A percentile compares a stretch with the other conserved stretches of the same genome.
phyloP scores from a whole-genome alignment of 2,329 filamentous ascomycete species.

The Fusarium tuaranense region DNA sequence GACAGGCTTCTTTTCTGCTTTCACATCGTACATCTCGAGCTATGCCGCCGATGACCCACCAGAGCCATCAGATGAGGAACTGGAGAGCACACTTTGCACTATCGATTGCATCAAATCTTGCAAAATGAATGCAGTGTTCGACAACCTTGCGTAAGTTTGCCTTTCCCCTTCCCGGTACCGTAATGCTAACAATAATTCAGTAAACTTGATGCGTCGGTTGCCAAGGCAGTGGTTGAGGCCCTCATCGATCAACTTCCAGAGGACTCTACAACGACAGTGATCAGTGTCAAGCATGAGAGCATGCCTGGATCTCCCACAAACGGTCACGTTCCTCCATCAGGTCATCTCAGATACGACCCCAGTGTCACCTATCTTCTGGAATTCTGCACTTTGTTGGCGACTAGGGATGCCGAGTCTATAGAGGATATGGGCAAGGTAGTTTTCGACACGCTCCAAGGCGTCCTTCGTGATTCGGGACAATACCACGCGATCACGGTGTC shows the following conservation, averaged over 20 bases:
- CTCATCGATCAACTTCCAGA: constrained; percentile 89
- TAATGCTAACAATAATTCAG: constrained; percentile 40
- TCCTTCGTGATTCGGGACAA: constrained; percentile 82
- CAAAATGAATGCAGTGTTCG: constrained; percentile 83
- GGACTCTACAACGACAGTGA: constrained; percentile 79
- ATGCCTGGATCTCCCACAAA: constrained; percentile 72
- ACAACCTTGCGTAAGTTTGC: constrained; percentile 78
- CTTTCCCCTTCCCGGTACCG: background rate
- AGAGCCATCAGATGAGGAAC: constrained; percentile 95
- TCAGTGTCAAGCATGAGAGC: constrained; percentile 89
- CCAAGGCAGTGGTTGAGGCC: constrained; percentile 67
- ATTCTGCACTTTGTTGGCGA: constrained; percentile 83
- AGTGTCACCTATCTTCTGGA: constrained; percentile 91
- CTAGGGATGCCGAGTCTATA: constrained; percentile 80
- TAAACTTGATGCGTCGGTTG: constrained; percentile 50
- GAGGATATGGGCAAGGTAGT: constrained; percentile 81
- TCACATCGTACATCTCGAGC: constrained; percentile 97
- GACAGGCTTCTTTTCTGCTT: constrained; percentile 89
- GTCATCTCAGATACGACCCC: constrained; percentile 80
- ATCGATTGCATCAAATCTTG: constrained; percentile 95
- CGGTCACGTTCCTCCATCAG: constrained; percentile 50
- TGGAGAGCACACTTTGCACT: constrained; percentile 94
- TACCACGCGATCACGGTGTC: constrained; percentile 88
- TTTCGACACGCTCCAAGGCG: constrained; percentile 81
- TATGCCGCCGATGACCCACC: constrained; percentile 98